Evolutionary conservation across 352 stramenopile genomes (phyloP).

Genomic region (Phytophthora chlamydospora): DNA sequence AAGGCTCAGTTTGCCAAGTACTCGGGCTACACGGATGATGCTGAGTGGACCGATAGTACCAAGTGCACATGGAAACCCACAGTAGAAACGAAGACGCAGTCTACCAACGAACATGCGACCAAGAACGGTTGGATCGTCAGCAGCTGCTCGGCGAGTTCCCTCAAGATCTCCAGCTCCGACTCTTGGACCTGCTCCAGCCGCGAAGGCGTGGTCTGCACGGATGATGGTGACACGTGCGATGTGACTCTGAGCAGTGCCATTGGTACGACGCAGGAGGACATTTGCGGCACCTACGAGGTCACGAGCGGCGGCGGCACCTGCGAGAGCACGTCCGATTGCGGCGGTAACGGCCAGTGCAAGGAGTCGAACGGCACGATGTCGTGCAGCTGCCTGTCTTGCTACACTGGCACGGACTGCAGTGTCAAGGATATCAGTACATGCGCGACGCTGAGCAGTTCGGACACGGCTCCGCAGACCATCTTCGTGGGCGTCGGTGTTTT

Average conservation of each 20-base stretch:
- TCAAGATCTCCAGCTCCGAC: conserved; percentile 69
- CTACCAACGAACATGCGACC: conserved; percentile 60
- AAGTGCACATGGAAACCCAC: conserved; percentile 73
- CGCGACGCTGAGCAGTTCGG: conserved; percentile 64
- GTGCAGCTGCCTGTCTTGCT: conserved; percentile 80
- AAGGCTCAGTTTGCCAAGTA: conserved; percentile 78
- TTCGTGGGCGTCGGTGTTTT: conserved; percentile 77
- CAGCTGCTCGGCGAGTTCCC: conserved; percentile 50
- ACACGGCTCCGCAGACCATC: conserved; percentile 68
- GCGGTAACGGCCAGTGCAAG: conserved; percentile 77
- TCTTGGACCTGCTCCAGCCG: conserved; percentile 76
- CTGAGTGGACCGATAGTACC: conserved; percentile 57
- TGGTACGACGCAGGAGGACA: conserved; percentile 76
- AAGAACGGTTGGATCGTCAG: conserved; percentile 70
- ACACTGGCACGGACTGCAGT: conserved; percentile 78
- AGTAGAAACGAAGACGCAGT: conserved; percentile 59
- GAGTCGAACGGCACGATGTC: conserved; percentile 62
- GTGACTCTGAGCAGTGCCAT: conserved; percentile 53
- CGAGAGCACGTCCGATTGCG: conserved; percentile 68
- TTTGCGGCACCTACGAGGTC: conserved; percentile 78
- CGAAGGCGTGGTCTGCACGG: conserved; percentile 74
- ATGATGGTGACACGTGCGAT: conserved; percentile 69
- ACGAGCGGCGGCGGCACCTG: conserved; percentile 69
- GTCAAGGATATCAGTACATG: conserved; percentile 77
- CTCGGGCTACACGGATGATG: conserved; percentile 51